Percentiles rank a stretch among this genome's conserved stretches.
phyloP scores from a whole-genome alignment of 1,284 basidiomycete species.

The Sporisorium exsertum region DNA sequence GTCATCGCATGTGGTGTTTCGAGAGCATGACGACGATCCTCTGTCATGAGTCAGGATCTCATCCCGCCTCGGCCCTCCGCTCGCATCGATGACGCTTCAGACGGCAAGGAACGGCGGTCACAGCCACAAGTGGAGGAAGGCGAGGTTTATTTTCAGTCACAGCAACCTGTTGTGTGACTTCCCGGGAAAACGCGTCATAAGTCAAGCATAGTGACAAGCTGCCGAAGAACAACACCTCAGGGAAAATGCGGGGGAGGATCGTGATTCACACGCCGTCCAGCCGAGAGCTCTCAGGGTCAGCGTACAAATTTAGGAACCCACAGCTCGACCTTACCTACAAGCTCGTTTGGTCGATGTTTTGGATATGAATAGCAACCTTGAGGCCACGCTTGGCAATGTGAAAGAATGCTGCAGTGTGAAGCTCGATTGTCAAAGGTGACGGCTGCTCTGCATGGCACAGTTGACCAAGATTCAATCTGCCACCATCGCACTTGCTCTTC shows the following conservation, averaged over 20 bases:
- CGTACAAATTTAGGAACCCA: too few relatives aligned
- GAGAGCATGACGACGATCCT: too few relatives aligned
- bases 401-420: neutral
- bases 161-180: neutral
- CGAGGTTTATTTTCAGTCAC: too few relatives aligned
- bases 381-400: neutral
- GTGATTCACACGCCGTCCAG: neutral
- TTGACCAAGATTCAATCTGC: neutral
- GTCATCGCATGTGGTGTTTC: too few relatives aligned
- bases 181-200: neutral
- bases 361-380: neutral
- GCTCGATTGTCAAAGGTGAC: neutral
- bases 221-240: neutral
- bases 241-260: neutral
- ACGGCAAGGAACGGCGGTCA: too few relatives aligned
- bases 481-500: neutral
- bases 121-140: too few relatives aligned
- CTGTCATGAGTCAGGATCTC: too few relatives aligned
- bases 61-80: too few relatives aligned
- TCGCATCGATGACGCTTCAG: too few relatives aligned
- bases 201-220: neutral
- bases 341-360: too few relatives aligned
- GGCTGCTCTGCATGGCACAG: too few relatives aligned
- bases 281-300: conserved; percentile 2
- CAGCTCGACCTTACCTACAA: neutral